Percentiles rank a stretch among this genome's conserved stretches.
phyloP scores from a whole-genome alignment of 768 basidiomycete species.

The Candolleomyces eurysporus region DNA sequence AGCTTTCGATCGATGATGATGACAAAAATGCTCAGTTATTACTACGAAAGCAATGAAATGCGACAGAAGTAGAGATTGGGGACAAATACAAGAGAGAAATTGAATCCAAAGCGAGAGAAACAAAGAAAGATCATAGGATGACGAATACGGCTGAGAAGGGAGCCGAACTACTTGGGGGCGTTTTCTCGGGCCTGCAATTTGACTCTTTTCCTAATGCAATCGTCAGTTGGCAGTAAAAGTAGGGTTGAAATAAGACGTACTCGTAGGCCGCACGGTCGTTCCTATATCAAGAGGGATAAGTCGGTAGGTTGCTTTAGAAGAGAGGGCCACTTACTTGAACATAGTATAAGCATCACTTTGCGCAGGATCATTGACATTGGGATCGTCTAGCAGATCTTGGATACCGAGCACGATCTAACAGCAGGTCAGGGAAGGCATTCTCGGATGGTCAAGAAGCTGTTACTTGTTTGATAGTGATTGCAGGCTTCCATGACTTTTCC shows the following conservation, averaged over 20 bases:
- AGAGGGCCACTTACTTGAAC: conserved; percentile 76
- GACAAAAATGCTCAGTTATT: neutral
- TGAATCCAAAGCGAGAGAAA: neutral
- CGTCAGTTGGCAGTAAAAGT: conserved; percentile 5
- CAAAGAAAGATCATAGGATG: neutral
- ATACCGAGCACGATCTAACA: conserved; percentile 89
- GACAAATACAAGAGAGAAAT: neutral
- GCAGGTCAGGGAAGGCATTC: neutral
- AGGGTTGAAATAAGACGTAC: conserved; percentile 41
- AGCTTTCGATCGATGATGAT: conserved; percentile 4
- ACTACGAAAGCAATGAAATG: neutral
- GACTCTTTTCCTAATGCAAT: conserved; percentile 63
- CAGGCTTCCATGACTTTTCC: conserved; percentile 98
- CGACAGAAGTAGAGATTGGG: neutral
- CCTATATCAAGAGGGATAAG: conserved; percentile 38
- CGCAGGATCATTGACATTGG: conserved; percentile 96
- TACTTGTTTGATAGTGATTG: conserved; percentile 98
- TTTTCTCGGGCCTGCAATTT: conserved; percentile 88
- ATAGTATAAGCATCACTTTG: conserved; percentile 98
- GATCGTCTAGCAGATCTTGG: conserved; percentile 92
- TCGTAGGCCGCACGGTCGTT: conserved; percentile 94
- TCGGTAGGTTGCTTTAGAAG: neutral
- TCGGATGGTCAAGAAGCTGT: conserved; percentile 10
- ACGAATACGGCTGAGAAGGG: neutral
- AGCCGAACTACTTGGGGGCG: conserved; percentile 67